Evolutionary conservation across 495 filamentous ascomycete genomes (phyloP).

Genomic region (Choiromyces venosus): DNA sequence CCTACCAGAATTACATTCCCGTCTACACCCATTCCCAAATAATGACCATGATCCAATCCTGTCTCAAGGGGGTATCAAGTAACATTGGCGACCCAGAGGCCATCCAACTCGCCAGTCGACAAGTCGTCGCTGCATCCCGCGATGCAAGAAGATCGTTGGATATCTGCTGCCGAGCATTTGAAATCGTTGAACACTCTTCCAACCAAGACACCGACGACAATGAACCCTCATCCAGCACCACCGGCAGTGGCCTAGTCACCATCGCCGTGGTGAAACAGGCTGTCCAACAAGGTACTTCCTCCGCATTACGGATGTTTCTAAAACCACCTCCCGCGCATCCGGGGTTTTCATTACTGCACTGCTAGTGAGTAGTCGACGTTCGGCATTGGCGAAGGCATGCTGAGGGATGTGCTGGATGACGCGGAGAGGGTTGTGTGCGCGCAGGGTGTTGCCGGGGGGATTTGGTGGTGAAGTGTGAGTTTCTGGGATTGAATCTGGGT

Average conservation of each 20-base stretch:
- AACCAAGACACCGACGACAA: slow-evolving; percentile 24
- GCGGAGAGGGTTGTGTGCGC: slow-evolving; percentile 65
- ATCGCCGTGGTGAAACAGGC: slow-evolving; percentile 89
- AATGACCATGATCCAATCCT: too few relatives aligned
- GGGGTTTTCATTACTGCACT: slow-evolving; percentile 82
- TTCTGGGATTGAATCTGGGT: slow-evolving; percentile 61
- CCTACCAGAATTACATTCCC: slow-evolving; percentile 90
- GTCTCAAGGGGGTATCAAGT: slow-evolving; percentile 78
- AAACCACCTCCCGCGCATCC: slow-evolving; percentile 67
- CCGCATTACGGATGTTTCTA: slow-evolving; percentile 83
- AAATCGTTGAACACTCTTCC: slow-evolving; percentile 76
- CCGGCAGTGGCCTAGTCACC: slow-evolving; percentile 56
- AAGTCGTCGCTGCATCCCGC: slow-evolving; percentile 91
- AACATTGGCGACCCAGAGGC: slow-evolving; percentile 89
- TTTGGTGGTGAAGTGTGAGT: slow-evolving; percentile 51
- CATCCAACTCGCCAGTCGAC: slow-evolving; percentile 88
- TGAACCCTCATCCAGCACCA: slow-evolving; percentile 10
- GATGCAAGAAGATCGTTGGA: slow-evolving; percentile 88
- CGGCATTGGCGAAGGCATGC: slow-evolving; percentile 74
- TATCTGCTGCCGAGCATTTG: slow-evolving; percentile 90
- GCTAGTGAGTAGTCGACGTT: slow-evolving; percentile 66
- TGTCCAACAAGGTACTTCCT: slow-evolving; percentile 91
- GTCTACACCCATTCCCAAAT: slow-evolving; percentile 95
- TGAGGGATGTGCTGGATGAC: slow-evolving; percentile 90
- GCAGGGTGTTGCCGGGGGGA: slow-evolving; percentile 46